These are phyloP conservation scores for Suhomyces choctaworum DNA, from an alignment of 1,139 yeast genomes.

Conservation along the genomic window DNA sequence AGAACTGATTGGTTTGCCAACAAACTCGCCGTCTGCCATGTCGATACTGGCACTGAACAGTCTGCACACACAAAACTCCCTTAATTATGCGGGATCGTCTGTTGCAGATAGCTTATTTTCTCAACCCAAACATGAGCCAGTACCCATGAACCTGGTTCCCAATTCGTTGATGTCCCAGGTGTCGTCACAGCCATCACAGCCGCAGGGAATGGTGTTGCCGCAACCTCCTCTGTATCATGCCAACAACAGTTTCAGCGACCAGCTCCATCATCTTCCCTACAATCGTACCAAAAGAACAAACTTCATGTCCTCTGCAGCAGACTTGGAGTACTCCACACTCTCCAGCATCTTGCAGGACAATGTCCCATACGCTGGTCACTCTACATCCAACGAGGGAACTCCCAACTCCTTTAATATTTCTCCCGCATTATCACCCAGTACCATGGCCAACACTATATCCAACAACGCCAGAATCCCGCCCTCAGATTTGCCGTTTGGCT, in stretches of 20 bases:
- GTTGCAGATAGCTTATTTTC: conserved; percentile 2
- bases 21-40: conserved; percentile 3
- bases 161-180: conserved; percentile 1
- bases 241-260: conserved; percentile 2
- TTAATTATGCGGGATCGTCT: neutral
- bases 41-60: neutral
- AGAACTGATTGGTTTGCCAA: neutral
- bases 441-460: conserved; percentile 11
- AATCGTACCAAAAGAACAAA: conserved; percentile 28
- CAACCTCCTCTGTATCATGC: conserved; percentile 1
- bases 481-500: conserved; percentile 4
- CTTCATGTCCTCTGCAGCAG: conserved; percentile 75
- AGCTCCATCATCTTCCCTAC: conserved; percentile 4
- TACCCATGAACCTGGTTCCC: neutral
- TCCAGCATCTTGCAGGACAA: conserved; percentile 71
- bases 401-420: conserved; percentile 40
- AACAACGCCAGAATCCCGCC: conserved; percentile 4
- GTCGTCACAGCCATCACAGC: conserved; percentile 3
- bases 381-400: conserved; percentile 44
- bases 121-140: conserved; percentile 5
- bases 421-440: conserved; percentile 42
- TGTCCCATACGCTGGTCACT: conserved; percentile 27
- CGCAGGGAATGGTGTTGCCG: conserved; percentile 9
- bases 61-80: neutral
- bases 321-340: conserved; percentile 73